Percentiles rank a stretch among this genome's conserved stretches.
Conservation (phyloP, 83 land plant genomes). For the Picea abies region DNA sequence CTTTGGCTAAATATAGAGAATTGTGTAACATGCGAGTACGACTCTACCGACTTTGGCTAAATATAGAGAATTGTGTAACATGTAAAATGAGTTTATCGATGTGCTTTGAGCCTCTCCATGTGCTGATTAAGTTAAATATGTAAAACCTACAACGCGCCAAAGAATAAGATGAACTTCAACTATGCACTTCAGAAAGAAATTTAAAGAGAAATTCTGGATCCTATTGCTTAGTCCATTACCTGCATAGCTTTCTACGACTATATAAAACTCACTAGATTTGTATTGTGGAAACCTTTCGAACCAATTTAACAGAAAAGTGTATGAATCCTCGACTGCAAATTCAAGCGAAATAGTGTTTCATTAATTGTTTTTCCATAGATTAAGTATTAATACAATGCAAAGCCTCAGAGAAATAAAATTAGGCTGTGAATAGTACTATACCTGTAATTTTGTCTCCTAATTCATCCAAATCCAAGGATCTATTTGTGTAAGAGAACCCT, state of each 20-base stretch:
- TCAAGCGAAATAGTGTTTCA: background rate
- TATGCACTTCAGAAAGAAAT: too few species aligned
- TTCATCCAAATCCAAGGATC: conserved; percentile 29
- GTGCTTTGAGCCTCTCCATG: too few species aligned
- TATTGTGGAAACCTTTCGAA: conserved; percentile 75
- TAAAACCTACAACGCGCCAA: too few species aligned
- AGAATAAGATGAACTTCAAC: too few species aligned
- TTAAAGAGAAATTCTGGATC: background rate
- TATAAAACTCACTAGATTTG: conserved; percentile 71
- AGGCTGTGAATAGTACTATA: conserved; percentile 15
- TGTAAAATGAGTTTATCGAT: background rate
- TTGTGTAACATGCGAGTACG: background rate
- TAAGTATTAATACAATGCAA: background rate
- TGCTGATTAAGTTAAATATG: too few species aligned
- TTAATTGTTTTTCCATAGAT: background rate
- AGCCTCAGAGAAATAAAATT: background rate
- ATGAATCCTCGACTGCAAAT: conserved; percentile 67
- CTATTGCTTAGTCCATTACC: conserved; percentile 34
- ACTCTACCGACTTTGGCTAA: too few species aligned
- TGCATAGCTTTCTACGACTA: conserved; percentile 93
- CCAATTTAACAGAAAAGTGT: conserved; percentile 72
- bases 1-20: too few species aligned
- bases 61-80: conserved; percentile 63
- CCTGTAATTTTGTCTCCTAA: conserved; percentile 77
- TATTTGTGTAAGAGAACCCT: conserved; percentile 74